These are phyloP conservation scores for Eragrostis nindensis DNA, from an alignment of 176 grass and related monocot species.

Conservation along the genomic window DNA sequence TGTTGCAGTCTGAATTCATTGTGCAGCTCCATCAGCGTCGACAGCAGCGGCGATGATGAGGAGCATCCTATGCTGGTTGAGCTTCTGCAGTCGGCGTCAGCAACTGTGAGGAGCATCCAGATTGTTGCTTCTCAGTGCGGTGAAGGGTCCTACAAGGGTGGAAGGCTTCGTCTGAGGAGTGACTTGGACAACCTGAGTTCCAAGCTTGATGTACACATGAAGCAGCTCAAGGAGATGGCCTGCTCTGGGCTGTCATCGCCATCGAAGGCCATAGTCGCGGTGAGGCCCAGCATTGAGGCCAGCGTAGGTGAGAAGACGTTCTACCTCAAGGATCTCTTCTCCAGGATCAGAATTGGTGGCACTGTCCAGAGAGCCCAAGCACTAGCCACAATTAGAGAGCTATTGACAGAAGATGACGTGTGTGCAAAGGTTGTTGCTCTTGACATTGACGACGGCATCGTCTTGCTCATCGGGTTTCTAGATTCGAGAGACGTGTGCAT, in stretches of 20 bases:
- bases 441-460: constrained; percentile 64
- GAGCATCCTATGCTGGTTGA: constrained; percentile 21
- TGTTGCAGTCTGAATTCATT: constrained; percentile 43
- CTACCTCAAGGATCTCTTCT: constrained; percentile 86
- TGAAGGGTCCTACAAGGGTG: constrained; percentile 63
- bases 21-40: neutral
- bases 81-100: constrained; percentile 43
- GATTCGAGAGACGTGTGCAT: constrained; percentile 49
- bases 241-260: constrained; percentile 34
- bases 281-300: constrained; percentile 54
- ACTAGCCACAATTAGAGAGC: constrained; percentile 66
- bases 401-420: constrained; percentile 60
- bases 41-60: neutral
- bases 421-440: constrained; percentile 56
- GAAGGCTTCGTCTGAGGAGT: constrained; percentile 77
- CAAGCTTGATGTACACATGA: constrained; percentile 67
- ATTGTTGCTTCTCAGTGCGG: constrained; percentile 49
- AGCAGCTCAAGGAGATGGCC: constrained; percentile 52
- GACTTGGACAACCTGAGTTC: constrained; percentile 64
- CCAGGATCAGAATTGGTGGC: constrained; percentile 65
- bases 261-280: constrained; percentile 63
- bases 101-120: constrained; percentile 53
- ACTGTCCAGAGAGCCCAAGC: constrained; percentile 49
- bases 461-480: constrained; percentile 69
- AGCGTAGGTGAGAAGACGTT: constrained; percentile 63